A percentile compares a stretch with the other conserved stretches of the same genome.
Evolutionary conservation across 345 rosid genomes (phyloP).

Genomic region (Citrus australasica): DNA sequence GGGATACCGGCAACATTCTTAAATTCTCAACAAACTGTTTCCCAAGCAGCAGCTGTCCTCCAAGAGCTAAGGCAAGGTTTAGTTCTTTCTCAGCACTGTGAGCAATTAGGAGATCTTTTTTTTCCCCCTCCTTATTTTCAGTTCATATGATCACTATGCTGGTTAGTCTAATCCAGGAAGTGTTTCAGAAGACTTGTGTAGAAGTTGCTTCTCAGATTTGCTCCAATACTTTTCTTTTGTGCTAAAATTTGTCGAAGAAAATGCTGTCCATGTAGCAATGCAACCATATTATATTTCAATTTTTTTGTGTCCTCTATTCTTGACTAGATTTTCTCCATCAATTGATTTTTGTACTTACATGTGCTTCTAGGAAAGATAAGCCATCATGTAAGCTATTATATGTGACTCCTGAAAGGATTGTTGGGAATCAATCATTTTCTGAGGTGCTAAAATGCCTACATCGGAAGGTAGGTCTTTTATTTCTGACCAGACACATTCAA

Average conservation of each 20-base stretch:
- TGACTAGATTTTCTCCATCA: not conserved
- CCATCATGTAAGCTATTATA: conserved; percentile 90
- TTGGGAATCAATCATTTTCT: conserved; percentile 63
- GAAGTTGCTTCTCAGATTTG: not conserved
- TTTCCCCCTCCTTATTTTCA: not conserved
- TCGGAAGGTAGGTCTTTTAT: conserved; percentile 44
- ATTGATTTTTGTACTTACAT: conserved; percentile 1
- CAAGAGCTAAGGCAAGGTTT: conserved; percentile 80
- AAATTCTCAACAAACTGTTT: conserved; percentile 84
- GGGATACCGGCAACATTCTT: conserved; percentile 84
- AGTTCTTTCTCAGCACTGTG: conserved; percentile 1
- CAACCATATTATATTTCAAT: not conserved
- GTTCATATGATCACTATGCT: not conserved
- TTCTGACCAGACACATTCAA: not conserved
- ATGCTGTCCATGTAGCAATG: not conserved
- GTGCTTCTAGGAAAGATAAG: conserved; percentile 49
- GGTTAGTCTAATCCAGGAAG: not conserved
- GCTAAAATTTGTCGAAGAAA: not conserved
- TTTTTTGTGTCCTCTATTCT: not conserved
- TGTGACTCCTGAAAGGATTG: conserved; percentile 90
- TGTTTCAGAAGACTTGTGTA: not conserved
- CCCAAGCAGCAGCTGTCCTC: conserved; percentile 71
- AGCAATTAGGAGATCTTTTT: not conserved
- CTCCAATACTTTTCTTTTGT: not conserved
- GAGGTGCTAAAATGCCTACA: conserved; percentile 57